These are phyloP conservation scores for Marasmius sp. DNA, from an alignment of 1,284 basidiomycete species.

Conservation along the genomic window DNA sequence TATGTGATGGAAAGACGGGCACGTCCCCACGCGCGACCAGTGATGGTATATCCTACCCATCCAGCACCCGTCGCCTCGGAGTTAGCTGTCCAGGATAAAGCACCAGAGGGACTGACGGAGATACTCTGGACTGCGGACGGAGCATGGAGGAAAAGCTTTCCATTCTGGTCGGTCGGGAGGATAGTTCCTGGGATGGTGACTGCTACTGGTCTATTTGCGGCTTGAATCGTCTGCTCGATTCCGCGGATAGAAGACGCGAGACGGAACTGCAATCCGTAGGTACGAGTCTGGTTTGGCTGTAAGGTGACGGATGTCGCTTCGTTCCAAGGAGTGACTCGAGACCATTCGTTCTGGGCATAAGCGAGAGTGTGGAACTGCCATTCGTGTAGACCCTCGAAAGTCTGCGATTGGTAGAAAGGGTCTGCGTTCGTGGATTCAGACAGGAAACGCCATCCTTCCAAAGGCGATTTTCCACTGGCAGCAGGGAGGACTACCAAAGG, in stretches of 20 bases:
- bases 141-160: constrained; percentile 54
- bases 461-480: constrained; percentile 38
- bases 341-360: constrained; percentile 59
- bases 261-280: constrained; percentile 54
- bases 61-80: constrained; percentile 39
- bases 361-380: constrained; percentile 63
- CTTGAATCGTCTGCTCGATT: constrained; percentile 46
- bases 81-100: constrained; percentile 46
- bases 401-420: constrained; percentile 58
- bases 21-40: constrained; percentile 47
- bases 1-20: constrained; percentile 51
- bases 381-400: constrained; percentile 60
- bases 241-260: constrained; percentile 49
- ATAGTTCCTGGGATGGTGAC: constrained; percentile 57
- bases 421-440: constrained; percentile 44
- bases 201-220: constrained; percentile 46
- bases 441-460: constrained; percentile 63
- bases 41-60: constrained; percentile 53
- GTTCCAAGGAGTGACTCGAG: constrained; percentile 53
- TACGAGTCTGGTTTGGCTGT: constrained; percentile 47
- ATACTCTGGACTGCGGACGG: constrained; percentile 40
- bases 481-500: constrained; percentile 52
- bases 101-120: constrained; percentile 45
- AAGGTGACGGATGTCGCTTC: constrained; percentile 50
- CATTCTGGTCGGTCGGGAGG: constrained; percentile 46